Evolutionary conservation across 306 rosid genomes (phyloP), one percentile per base, ranked within the genome.

Genomic region (Begonia masoniana): DNA sequence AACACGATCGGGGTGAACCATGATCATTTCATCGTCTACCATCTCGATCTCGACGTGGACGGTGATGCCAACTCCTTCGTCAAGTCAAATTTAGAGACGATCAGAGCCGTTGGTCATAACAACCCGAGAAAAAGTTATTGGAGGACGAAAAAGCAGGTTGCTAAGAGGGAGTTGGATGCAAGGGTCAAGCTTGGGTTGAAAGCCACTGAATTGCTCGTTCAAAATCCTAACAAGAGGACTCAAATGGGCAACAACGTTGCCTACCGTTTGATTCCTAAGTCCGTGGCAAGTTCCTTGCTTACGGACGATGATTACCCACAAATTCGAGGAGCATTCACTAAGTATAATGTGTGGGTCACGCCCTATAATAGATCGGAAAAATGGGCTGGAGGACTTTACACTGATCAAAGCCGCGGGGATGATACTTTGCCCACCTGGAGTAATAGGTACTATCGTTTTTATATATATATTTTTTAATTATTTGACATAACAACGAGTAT

Each of bases 371-470:
- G 70, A 77, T 78, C 83, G 4, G 89, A 85, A 54, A 76, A 83
- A 62, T 88, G 95, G 97, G 78, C 89, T 0, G 95, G 68, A 4
- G 97, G 97, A 13, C 82, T 88, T 51, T 85, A 88, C 17, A 72
- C 78, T 15, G 97, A 88, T 56, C 63, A 81, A 59, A 88, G 97
- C 66, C 79, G 46, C 35, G 95, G 95, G 16, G 94, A 89, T 50
- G 94, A 84, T 62, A 82, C 88, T 60, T 74, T 88, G 67, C 86
- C 87, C 41, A 56, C 80, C 53, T 89, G 97, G 97, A 81, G 83
- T 58, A 67, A 62, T 3, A 83, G 89, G 96, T 82, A 68, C 66
- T 9, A 35, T 26, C 13, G 19, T 9, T 1, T 9, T 43, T 43
- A 9, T 43, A 2, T 9, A 24, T 4, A 4, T 4, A 24, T 2